Evolutionary conservation across 495 filamentous ascomycete species (phyloP).

Genomic region (Hypoxylon subgilvum): DNA sequence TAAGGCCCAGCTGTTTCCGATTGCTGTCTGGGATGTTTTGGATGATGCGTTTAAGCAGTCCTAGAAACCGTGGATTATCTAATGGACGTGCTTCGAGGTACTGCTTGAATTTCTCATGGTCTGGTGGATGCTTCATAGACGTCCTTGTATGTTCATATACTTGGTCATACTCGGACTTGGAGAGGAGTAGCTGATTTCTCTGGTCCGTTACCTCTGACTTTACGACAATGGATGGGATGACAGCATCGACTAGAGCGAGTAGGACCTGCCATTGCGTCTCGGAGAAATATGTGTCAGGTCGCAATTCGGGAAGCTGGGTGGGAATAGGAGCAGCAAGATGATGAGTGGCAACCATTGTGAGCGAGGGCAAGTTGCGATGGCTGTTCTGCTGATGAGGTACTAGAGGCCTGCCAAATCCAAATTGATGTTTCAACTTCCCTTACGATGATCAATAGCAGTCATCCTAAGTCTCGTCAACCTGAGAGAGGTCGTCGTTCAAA

Average conservation of each 20-base stretch:
- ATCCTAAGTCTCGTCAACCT: too few species aligned
- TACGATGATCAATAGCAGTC: too few species aligned
- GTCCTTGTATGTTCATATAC: conserved; percentile 27
- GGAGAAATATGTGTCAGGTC: conserved; percentile 40
- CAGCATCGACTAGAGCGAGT: conserved; percentile 44
- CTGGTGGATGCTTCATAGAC: conserved; percentile 35
- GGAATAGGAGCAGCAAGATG: conserved; percentile 36
- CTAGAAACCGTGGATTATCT: conserved; percentile 37
- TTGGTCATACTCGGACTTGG: conserved; percentile 33
- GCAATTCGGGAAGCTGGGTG: conserved; percentile 36
- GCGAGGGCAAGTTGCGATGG: too few species aligned
- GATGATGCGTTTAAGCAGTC: conserved; percentile 35
- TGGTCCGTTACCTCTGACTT: conserved; percentile 32
- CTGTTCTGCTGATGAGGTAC: too few species aligned
- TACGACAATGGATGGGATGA: conserved; percentile 43
- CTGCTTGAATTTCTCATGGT: conserved; percentile 41
- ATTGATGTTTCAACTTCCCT: too few species aligned
- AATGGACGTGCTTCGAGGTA: conserved; percentile 44
- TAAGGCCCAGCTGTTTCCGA: conserved; percentile 38
- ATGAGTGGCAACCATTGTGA: conserved; percentile 19
- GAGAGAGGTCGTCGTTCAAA: too few species aligned
- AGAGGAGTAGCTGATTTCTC: conserved; percentile 36
- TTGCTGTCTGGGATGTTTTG: conserved; percentile 28
- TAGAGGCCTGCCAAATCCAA: too few species aligned
- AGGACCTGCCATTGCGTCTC: conserved; percentile 47